Evolutionary conservation across 192 early-diverging fungal genomes (phyloP).

Genomic region (Gryganskiella cystojenkinii): DNA sequence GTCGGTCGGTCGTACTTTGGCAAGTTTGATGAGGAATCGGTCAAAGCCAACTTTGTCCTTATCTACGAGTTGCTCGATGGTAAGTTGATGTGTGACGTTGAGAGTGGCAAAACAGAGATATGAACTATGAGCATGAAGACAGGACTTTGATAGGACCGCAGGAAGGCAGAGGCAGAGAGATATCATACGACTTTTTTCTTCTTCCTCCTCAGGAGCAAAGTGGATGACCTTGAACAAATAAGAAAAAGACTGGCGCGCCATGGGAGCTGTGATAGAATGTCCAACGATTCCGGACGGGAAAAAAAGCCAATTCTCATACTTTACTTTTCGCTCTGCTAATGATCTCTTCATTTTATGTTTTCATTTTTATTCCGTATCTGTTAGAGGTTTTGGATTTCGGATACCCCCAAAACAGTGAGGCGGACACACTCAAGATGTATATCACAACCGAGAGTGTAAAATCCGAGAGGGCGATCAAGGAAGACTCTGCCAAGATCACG

Average conservation of each 20-base stretch:
- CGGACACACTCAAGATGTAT: conserved; percentile 85
- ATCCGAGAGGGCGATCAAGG: conserved; percentile 71
- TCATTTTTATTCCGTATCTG: neutral
- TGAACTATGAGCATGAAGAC: no score
- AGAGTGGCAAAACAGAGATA: no score
- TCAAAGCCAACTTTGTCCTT: conserved; percentile 89
- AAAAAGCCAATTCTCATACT: no score
- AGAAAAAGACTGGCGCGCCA: no score
- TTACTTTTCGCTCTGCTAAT: no score
- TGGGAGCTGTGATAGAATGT: no score
- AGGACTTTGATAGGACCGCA: no score
- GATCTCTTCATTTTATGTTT: neutral
- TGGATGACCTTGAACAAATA: no score
- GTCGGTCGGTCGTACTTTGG: conserved; percentile 84
- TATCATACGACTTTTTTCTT: no score
- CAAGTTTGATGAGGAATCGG: conserved; percentile 83
- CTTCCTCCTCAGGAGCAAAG: no score
- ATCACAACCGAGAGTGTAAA: conserved; percentile 89
- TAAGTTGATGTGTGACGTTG: conserved; percentile 23
- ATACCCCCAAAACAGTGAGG: conserved; percentile 88
- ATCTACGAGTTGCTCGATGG: conserved; percentile 89
- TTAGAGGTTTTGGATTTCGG: conserved; percentile 88
- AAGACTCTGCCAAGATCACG: conserved; percentile 81
- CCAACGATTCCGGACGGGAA: no score
- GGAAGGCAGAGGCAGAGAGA: no score